phyloP scores from a whole-genome alignment of 31 red algal genomes.

The Porphyra umbilicalis region DNA sequence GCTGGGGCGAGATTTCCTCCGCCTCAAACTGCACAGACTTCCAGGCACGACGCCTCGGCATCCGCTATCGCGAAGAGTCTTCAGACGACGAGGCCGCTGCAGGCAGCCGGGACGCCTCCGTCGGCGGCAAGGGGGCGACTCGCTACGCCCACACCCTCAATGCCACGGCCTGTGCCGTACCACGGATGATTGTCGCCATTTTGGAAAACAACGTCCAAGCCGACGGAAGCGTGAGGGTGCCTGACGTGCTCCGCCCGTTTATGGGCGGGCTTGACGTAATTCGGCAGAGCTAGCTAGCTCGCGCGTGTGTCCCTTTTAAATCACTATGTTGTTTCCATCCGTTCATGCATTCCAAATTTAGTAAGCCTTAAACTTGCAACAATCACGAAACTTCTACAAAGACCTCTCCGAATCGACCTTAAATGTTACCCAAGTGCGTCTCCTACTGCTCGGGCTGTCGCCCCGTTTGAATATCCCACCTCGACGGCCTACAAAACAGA shows the following conservation, averaged over 20 bases:
- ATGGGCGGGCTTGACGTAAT: slow-evolving; percentile 75
- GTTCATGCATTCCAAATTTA: too few relatives aligned
- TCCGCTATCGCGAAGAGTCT: slow-evolving; percentile 57
- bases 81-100: neutral
- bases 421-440: too few relatives aligned
- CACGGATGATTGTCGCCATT: slow-evolving; percentile 86
- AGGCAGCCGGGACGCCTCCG: neutral
- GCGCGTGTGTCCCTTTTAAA: too few relatives aligned
- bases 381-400: too few relatives aligned
- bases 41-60: slow-evolving; percentile 85
- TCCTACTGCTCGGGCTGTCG: too few relatives aligned
- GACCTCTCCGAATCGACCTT: too few relatives aligned
- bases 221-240: slow-evolving; percentile 81
- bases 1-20: slow-evolving; percentile 81
- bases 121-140: slow-evolving; percentile 31
- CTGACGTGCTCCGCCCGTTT: slow-evolving; percentile 79
- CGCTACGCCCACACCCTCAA: slow-evolving; percentile 91
- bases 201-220: slow-evolving; percentile 79
- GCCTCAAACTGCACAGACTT: slow-evolving; percentile 93
- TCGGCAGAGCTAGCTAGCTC: slow-evolving; percentile 4
- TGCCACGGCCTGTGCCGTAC: slow-evolving; percentile 85
- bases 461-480: too few relatives aligned
- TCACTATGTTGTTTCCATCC: too few relatives aligned
- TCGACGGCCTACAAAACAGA: too few relatives aligned
- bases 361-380: too few relatives aligned